These are phyloP conservation scores for Rhizopus microsporus DNA, from an alignment of 371 early-diverging fungal genomes.

Conservation along the genomic window DNA sequence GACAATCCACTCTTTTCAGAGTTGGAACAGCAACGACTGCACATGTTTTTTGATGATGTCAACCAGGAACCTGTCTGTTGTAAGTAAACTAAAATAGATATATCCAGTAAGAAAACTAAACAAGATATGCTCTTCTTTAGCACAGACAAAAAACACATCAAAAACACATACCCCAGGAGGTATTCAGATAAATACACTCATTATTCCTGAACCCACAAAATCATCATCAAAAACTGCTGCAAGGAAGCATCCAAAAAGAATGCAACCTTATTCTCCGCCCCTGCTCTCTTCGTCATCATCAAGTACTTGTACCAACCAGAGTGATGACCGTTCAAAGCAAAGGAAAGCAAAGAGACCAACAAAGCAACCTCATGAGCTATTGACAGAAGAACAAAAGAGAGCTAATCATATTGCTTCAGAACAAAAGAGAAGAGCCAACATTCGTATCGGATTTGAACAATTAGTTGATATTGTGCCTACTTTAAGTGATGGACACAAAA, in stretches of 20 bases:
- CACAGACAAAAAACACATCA: not conserved
- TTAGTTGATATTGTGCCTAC: conserved; percentile 78
- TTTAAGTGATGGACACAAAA: conserved; percentile 56
- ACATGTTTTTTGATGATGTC: conserved; percentile 19
- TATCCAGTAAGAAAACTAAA: not conserved
- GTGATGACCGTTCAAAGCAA: not conserved
- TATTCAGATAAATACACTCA: conserved; percentile 15
- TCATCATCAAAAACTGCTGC: not conserved
- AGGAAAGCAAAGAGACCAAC: conserved; percentile 4
- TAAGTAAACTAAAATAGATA: not conserved
- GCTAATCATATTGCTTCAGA: conserved; percentile 92
- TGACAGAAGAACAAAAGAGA: conserved; percentile 86
- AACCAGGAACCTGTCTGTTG: conserved; percentile 1
- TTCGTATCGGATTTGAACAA: conserved; percentile 77
- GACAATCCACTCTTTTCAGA: conserved; percentile 20
- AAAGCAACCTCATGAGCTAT: conserved; percentile 55
- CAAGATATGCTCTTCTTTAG: no score
- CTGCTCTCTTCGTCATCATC: conserved; percentile 2
- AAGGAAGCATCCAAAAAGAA: not conserved
- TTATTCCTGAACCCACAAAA: not conserved
- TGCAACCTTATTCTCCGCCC: conserved; percentile 9
- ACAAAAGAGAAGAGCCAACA: conserved; percentile 84
- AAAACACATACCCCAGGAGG: not conserved
- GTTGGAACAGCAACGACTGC: conserved; percentile 14
- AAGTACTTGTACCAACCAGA: not conserved